Conservation (phyloP, 228 moss, liverwort and hornwort species). For the Sphagnum magellanicum region DNA sequence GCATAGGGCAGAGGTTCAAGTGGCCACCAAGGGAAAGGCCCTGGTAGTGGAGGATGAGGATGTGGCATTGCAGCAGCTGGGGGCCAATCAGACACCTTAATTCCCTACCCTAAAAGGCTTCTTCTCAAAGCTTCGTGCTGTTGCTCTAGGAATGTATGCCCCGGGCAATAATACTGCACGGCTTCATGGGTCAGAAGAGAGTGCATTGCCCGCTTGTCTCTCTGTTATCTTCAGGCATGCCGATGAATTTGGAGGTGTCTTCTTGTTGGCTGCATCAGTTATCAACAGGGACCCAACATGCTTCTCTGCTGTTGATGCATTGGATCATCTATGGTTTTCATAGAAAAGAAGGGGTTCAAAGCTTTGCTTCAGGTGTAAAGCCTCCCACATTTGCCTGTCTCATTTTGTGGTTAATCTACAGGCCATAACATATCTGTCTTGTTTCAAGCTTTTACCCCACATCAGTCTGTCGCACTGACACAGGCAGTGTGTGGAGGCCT, state of each 20-base stretch:
- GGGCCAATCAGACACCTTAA: slow-evolving; percentile 58
- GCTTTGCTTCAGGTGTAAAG: slow-evolving; percentile 81
- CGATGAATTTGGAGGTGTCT: slow-evolving; percentile 94
- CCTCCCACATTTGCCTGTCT: slow-evolving; percentile 79
- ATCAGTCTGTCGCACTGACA: slow-evolving; percentile 69
- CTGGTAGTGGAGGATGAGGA: slow-evolving; percentile 50
- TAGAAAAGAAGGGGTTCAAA: slow-evolving; percentile 95
- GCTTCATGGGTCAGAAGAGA: slow-evolving; percentile 81
- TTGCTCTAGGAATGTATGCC: slow-evolving; percentile 87
- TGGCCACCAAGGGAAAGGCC: slow-evolving; percentile 64
- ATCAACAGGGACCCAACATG: slow-evolving; percentile 98
- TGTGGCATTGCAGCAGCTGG: slow-evolving; percentile 39
- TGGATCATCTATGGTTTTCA: slow-evolving; percentile 83
- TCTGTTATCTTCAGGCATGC: slow-evolving; percentile 83
- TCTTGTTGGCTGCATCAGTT: slow-evolving; percentile 91
- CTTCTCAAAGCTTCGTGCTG: slow-evolving; percentile 91
- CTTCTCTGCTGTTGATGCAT: slow-evolving; percentile 74
- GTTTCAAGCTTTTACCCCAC: slow-evolving; percentile 90
- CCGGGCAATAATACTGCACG: slow-evolving; percentile 58
- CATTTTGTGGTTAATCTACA: slow-evolving; percentile 90
- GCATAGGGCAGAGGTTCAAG: slow-evolving; percentile 48
- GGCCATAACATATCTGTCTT: slow-evolving; percentile 96
- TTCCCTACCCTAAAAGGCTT: slow-evolving; percentile 86
- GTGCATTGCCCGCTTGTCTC: slow-evolving; percentile 72
- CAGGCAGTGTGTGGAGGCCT: slow-evolving; percentile 79